Percentiles rank a stretch among this genome's conserved stretches.
Conservation (phyloP, 495 filamentous ascomycete species). For the Pyronema domesticum region DNA sequence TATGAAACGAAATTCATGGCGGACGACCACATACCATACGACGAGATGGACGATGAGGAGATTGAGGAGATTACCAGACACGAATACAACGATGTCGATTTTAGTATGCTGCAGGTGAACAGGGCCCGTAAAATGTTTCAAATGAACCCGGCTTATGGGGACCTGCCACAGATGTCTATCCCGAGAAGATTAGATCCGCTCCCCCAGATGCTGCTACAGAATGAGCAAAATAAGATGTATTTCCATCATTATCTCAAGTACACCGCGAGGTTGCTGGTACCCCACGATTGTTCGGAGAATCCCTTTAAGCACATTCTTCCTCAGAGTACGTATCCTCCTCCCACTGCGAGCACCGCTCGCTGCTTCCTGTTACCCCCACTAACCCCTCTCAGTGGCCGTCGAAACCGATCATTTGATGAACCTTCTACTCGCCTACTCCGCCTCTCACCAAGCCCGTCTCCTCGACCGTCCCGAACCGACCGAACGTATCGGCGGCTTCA, state of each 20-base stretch:
- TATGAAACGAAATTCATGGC: background rate
- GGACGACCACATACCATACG: background rate
- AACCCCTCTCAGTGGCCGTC: slow-evolving; percentile 39
- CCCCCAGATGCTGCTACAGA: slow-evolving; percentile 46
- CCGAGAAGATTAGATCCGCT: slow-evolving; percentile 49
- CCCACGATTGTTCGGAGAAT: slow-evolving; percentile 53
- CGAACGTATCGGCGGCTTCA: slow-evolving; percentile 60
- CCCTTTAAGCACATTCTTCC: slow-evolving; percentile 51
- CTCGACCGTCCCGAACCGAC: slow-evolving; percentile 56
- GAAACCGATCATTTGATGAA: slow-evolving; percentile 51
- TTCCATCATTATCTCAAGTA: slow-evolving; percentile 63
- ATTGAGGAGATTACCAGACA: slow-evolving; percentile 23
- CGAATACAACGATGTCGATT: slow-evolving; percentile 13
- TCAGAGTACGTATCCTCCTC: slow-evolving; percentile 35
- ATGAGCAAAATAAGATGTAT: slow-evolving; percentile 62
- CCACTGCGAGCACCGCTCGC: background rate
- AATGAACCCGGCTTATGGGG: slow-evolving; percentile 26
- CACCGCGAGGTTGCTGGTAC: slow-evolving; percentile 50
- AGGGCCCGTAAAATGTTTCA: slow-evolving; percentile 34
- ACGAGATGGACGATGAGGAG: slow-evolving; percentile 19
- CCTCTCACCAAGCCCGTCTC: slow-evolving; percentile 63
- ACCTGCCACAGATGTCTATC: slow-evolving; percentile 36
- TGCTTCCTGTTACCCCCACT: slow-evolving; percentile 3
- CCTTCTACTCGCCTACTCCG: slow-evolving; percentile 64
- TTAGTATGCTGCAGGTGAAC: slow-evolving; percentile 44